These are phyloP conservation scores for Penicillium olsonii DNA, from an alignment of 2,329 filamentous ascomycete species.

Conservation along the genomic window DNA sequence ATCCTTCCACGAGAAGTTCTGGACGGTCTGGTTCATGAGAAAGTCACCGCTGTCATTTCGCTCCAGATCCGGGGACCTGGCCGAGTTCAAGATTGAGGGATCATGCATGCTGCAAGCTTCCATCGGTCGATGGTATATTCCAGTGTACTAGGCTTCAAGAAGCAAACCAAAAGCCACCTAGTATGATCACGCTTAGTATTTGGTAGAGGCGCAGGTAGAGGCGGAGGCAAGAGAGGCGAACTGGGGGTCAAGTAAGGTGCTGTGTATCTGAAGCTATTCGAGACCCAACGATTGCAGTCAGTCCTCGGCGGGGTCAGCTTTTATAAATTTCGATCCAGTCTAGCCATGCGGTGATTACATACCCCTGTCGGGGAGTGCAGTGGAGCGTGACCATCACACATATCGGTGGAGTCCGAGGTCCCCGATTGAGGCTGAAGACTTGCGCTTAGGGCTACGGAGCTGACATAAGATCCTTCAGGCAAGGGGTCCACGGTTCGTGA, in stretches of 20 bases:
- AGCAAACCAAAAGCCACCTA: not conserved
- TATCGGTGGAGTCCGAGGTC: slow-evolving; percentile 5
- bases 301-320: not conserved
- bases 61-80: slow-evolving; percentile 29
- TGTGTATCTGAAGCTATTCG: not conserved
- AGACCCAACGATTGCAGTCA: not conserved
- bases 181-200: not conserved
- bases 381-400: not conserved
- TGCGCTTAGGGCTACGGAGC: not conserved
- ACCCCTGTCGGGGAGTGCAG: not conserved
- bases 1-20: slow-evolving; percentile 65
- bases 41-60: slow-evolving; percentile 31
- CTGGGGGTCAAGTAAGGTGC: not conserved
- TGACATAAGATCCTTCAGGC: slow-evolving; percentile 4
- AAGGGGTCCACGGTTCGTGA: slow-evolving; percentile 6
- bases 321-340: slow-evolving; percentile 9
- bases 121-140: not conserved
- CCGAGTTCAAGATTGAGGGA: not conserved
- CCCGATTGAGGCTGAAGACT: slow-evolving; percentile 6
- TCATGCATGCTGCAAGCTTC: slow-evolving; percentile 7
- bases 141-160: not conserved
- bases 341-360: slow-evolving; percentile 3
- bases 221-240: not conserved
- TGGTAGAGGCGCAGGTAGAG: not conserved
- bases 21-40: slow-evolving; percentile 61